Base-by-base conservation (phyloP, 2,329 filamentous ascomycete genomes). In the Aspergillus sp. region DNA sequence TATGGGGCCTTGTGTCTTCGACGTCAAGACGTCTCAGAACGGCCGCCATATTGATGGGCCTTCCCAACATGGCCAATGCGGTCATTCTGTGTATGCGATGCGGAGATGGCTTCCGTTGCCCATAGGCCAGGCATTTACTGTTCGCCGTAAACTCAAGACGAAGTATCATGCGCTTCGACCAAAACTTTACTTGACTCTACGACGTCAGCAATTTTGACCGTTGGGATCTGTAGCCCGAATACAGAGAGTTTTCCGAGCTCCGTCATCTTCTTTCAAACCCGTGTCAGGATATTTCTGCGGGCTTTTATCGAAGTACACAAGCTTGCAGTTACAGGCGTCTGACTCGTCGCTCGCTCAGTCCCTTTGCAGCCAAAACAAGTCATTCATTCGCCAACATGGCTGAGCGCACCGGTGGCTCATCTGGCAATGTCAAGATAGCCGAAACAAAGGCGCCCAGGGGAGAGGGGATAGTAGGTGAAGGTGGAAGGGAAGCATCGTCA, bases 161-260 rank as follows among this genome's bases (percentile, higher is more conserved):
- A n/a, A 11, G 11, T 23, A 44, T 51, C 21, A 41, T 52, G 37
- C 49, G 50, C 37, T 44, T 47, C 45, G 53, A 50, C 61, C 62
- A 60, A 53, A 54, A 56, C 45, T 55, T 64, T 68, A 61, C 62
- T 64, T 46, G 39, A 55, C 55, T 64, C 67, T 58, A 71, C 68
- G 59, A 66, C 64, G 70, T 73, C 70, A 73, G 68, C 60, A 72
- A 31, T 31, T 31, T 31, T 71, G 69, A 17, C 27, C n/a, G 31
- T 15, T 37, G 35, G 17, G 46, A 23, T n/a, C n/a, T 9, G 46
- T 48, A 23, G 25, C 12, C 51, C 51, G 51, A 43, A 49, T 52
- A 45, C 33, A 53, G 31, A 27, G 33, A 15, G 12, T 49, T 17
- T 19, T 19, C 12, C 14, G 15, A 41, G 1, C 44, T 40, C 35